Evolutionary conservation across 352 stramenopile species (phyloP), one percentile per base, ranked within the genome.

Genomic region (Pythium coloratum): DNA sequence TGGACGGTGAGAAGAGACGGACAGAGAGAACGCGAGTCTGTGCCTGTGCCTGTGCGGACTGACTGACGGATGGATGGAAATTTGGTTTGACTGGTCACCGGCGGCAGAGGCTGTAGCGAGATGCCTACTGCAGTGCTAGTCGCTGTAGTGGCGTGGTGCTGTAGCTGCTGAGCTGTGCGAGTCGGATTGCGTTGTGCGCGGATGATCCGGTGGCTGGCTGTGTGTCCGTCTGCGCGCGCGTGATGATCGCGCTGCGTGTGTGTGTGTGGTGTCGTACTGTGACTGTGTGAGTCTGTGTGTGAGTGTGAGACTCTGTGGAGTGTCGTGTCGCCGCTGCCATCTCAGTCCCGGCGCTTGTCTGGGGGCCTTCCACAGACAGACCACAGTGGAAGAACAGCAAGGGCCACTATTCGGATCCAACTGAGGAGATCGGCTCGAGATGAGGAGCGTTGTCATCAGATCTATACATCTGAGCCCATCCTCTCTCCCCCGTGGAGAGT

Each of bases 331-430:
- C 16, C 44, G 44, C 20, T 24, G 20, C 16, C 44, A 51, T 51
- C 44, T 51, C 44, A 51, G 44, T 14, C 38, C 38, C 38, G 38
- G 38, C 38, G 38, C 38, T 51, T 18, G 44, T 28, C 18, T 51
- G 44, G n/a, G 44, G 44, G 44, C 44, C 44, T 51, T 51, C 18
- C 44, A 51, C 44, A 51, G 44, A 51, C 44, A 51, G 44, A 28
- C 40, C 34, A 14, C 28, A 18, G 10, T n/a, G n/a, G 18, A 51
- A 51, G 44, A 51, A 51, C 44, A 28, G 44, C 18, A 30, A 16
- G 44, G 44, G 44, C 44, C 26, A 28, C 44, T 51, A 51, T 28
- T 51, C 18, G n/a, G 10, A 51, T 7, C 44, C 16, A 51, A 5
- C 44, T 26, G 38, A 44, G 38, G 38, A 44, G 38, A 44, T 44